Percentiles rank a stretch among this genome's conserved stretches.
Evolutionary conservation across 1,139 yeast genomes (phyloP).

Genomic region (Saccharomyces hybrid): DNA sequence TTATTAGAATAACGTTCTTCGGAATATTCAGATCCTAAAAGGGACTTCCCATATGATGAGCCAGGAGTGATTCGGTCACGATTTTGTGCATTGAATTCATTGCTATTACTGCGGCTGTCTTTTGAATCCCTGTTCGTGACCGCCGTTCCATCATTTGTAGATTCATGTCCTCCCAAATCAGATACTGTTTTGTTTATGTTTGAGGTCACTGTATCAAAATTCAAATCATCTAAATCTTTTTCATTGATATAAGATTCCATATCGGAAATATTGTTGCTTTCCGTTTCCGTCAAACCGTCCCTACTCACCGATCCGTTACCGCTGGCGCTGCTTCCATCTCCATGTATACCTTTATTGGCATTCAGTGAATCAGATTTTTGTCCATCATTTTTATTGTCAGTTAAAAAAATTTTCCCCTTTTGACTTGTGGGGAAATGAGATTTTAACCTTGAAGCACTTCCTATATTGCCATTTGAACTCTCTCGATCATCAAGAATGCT

Average conservation of each 20-base stretch:
- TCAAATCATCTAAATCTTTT: constrained; percentile 23
- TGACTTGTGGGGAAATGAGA: constrained; percentile 12
- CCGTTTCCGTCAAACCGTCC: constrained; percentile 4
- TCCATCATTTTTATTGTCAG: constrained; percentile 6
- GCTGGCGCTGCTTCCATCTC: constrained; percentile 8
- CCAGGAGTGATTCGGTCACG: constrained; percentile 5
- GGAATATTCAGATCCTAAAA: constrained; percentile 35
- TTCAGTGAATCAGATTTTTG: constrained; percentile 6
- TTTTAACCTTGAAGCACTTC: constrained; percentile 13
- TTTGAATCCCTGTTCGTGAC: constrained; percentile 4
- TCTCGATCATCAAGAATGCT: not conserved
- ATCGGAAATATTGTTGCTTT: constrained; percentile 23
- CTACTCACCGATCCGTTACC: constrained; percentile 7
- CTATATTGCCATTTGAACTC: constrained; percentile 4
- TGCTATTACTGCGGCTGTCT: constrained; percentile 11
- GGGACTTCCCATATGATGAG: constrained; percentile 35
- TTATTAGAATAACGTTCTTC: constrained; percentile 27
- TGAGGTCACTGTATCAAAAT: constrained; percentile 15
- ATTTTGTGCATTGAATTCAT: constrained; percentile 26
- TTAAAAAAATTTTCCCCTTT: constrained; percentile 6
- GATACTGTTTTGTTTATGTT: constrained; percentile 5
- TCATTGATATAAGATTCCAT: constrained; percentile 30
- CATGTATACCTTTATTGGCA: not conserved
- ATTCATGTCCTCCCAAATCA: constrained; percentile 2
- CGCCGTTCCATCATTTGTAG: constrained; percentile 5